Conservation (phyloP, 352 stramenopile species). For the Phytophthora pistaciae region DNA sequence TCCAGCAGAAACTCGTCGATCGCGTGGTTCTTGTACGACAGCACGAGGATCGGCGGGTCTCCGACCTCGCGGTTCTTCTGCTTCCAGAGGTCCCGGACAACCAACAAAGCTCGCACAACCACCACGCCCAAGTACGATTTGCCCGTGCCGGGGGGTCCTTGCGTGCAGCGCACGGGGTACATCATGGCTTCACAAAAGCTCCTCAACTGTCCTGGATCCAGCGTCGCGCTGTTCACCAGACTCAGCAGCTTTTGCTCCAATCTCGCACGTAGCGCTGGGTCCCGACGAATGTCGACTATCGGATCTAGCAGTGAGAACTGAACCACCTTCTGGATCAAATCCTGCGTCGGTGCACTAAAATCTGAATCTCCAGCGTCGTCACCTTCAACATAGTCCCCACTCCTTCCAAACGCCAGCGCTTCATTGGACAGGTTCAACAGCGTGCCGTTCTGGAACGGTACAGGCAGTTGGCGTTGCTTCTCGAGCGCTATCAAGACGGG, state of each 20-base stretch:
- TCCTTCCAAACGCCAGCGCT: constrained; percentile 2
- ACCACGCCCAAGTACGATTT: constrained; percentile 93
- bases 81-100: constrained; percentile 83
- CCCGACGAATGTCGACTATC: constrained; percentile 82
- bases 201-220: constrained; percentile 77
- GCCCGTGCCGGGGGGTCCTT: constrained; percentile 88
- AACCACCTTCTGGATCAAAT: constrained; percentile 58
- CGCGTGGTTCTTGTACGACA: constrained; percentile 92
- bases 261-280: constrained; percentile 42
- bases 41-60: constrained; percentile 79
- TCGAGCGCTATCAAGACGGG: constrained; percentile 87
- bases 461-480: constrained; percentile 67
- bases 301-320: constrained; percentile 69
- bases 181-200: constrained; percentile 79
- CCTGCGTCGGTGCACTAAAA: background rate
- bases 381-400: background rate
- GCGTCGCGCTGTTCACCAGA: constrained; percentile 61
- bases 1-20: constrained; percentile 90
- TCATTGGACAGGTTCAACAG: constrained; percentile 70
- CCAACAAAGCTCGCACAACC: constrained; percentile 79
- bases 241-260: constrained; percentile 49
- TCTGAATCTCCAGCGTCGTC: background rate
- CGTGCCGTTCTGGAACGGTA: constrained; percentile 80
- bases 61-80: constrained; percentile 66
- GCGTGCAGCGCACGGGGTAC: constrained; percentile 87